phyloP scores from a whole-genome alignment of 352 stramenopile genomes.

The Pythium oligandrum region DNA sequence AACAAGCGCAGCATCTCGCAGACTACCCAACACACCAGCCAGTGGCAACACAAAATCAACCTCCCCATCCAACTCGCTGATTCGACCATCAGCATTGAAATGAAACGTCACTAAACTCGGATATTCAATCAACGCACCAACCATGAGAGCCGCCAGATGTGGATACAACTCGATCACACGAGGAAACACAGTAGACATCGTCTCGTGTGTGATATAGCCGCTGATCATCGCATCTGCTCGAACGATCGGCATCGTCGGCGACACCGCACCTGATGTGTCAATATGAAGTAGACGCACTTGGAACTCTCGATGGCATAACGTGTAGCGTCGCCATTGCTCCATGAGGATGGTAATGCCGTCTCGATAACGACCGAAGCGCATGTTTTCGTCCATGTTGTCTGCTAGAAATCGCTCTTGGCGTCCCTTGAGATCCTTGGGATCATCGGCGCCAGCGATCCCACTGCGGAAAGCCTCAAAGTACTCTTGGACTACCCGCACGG shows the following conservation, averaged over 20 bases:
- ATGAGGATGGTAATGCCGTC: constrained; percentile 10
- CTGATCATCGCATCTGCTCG: constrained; percentile 7
- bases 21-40: constrained; percentile 8
- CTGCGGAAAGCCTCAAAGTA: constrained; percentile 21
- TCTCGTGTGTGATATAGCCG: constrained; percentile 14
- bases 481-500: constrained; percentile 12
- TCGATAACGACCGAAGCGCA: constrained; percentile 8
- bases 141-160: constrained; percentile 4
- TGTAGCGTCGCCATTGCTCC: constrained; percentile 19
- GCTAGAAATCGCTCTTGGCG: neutral
- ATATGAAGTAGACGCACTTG: constrained; percentile 9
- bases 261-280: neutral
- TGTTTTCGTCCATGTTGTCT: constrained; percentile 12
- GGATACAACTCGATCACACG: constrained; percentile 1
- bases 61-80: constrained; percentile 15
- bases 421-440: neutral
- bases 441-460: constrained; percentile 8
- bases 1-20: constrained; percentile 4
- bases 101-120: constrained; percentile 15
- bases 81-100: constrained; percentile 7
- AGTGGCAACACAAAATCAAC: constrained; percentile 18
- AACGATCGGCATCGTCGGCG: constrained; percentile 3
- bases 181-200: constrained; percentile 13
- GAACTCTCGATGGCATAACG: constrained; percentile 11
- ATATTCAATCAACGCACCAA: constrained; percentile 20